These are phyloP conservation scores for Triticum dicoccoides DNA, from an alignment of 176 grass and related monocot genomes.

Conservation along the genomic window DNA sequence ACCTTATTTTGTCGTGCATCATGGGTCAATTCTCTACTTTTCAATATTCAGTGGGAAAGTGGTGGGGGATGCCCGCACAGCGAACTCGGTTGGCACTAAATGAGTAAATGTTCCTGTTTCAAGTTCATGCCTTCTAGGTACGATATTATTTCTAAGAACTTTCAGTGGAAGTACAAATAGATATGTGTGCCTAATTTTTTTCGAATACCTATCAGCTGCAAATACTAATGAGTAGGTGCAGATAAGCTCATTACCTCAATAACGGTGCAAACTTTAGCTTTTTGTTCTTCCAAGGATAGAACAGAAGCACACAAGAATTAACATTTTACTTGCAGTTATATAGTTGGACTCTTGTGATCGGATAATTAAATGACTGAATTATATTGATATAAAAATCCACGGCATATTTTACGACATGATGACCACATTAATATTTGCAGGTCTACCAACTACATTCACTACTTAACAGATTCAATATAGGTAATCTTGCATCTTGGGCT, in stretches of 20 bases:
- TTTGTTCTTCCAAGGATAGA: not conserved
- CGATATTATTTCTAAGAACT: not conserved
- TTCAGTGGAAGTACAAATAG: not conserved
- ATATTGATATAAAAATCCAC: not conserved
- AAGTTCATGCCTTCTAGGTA: conserved; percentile 4
- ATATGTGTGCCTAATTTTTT: not conserved
- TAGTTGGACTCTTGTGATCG: not conserved
- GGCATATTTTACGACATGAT: not conserved
- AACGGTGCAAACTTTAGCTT: not conserved
- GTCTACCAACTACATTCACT: not conserved
- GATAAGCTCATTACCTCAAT: not conserved
- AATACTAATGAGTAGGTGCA: not conserved
- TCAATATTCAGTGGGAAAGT: not conserved
- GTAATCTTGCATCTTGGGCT: conserved; percentile 20
- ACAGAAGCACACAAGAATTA: not conserved
- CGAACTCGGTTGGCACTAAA: not conserved
- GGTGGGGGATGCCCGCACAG: not conserved
- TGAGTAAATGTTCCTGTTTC: not conserved
- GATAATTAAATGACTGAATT: not conserved
- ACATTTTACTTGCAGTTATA: not conserved
- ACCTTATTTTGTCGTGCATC: not conserved
- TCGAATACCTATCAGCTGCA: not conserved
- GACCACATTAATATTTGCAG: not conserved
- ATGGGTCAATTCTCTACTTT: not conserved
- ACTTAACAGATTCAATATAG: not conserved